Evolutionary conservation across 208 protist genomes (phyloP).

Genomic region (Herpetomonas tarakana): DNA sequence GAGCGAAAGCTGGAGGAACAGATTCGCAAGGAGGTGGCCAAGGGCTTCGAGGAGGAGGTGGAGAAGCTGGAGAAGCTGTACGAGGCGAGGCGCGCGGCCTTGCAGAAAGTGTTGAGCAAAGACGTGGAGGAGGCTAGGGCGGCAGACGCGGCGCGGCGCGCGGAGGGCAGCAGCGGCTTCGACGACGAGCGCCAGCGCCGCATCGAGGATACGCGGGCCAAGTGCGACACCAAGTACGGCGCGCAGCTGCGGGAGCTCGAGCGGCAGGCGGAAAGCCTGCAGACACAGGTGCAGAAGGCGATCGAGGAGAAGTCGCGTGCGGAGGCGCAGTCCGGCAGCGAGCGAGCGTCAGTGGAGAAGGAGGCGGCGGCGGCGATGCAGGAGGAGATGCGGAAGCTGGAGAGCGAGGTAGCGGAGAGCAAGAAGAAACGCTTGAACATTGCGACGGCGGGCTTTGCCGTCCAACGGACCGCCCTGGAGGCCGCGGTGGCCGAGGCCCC

Average conservation of each 20-base stretch:
- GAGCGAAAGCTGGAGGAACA: slow-evolving; percentile 68
- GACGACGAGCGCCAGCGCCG: slow-evolving; percentile 16
- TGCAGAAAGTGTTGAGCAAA: slow-evolving; percentile 35
- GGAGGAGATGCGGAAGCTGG: slow-evolving; percentile 11
- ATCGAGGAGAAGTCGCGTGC: slow-evolving; percentile 23
- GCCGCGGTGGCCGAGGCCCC: not conserved
- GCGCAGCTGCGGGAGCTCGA: slow-evolving; percentile 30
- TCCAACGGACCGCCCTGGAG: not conserved
- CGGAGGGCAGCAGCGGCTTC: slow-evolving; percentile 6
- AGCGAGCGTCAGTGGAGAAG: slow-evolving; percentile 15
- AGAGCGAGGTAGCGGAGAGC: slow-evolving; percentile 15
- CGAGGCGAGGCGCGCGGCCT: slow-evolving; percentile 28
- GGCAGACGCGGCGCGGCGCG: slow-evolving; percentile 25
- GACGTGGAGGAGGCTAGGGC: slow-evolving; percentile 42
- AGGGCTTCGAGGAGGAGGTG: slow-evolving; percentile 34
- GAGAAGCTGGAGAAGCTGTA: slow-evolving; percentile 37
- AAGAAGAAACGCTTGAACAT: not conserved
- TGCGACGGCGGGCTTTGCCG: not conserved
- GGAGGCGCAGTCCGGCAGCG: slow-evolving; percentile 1
- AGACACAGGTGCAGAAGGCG: slow-evolving; percentile 25
- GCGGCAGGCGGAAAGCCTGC: slow-evolving; percentile 29
- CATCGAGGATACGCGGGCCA: slow-evolving; percentile 21
- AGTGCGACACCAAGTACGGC: slow-evolving; percentile 40
- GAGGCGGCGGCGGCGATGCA: slow-evolving; percentile 8
- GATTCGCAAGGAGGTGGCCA: slow-evolving; percentile 52